A percentile compares a stretch with the other conserved stretches of the same genome.
phyloP scores from a whole-genome alignment of 2,329 filamentous ascomycete genomes.

The Alternaria incomplexa region DNA sequence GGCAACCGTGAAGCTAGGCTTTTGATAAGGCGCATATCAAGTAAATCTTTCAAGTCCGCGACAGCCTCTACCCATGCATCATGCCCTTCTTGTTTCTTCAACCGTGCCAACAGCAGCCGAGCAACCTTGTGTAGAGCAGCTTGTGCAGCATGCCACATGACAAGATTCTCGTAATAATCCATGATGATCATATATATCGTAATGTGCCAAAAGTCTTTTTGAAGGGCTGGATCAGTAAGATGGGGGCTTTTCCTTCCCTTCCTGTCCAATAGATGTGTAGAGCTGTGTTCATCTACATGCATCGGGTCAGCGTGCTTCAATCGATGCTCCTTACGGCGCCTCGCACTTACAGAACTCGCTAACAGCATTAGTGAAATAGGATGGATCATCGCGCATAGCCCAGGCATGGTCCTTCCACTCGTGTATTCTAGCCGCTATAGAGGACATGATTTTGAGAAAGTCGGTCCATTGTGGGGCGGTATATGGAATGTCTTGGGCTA shows the following conservation, averaged over 20 bases:
- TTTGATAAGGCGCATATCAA: background rate
- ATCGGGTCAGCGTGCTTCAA: background rate
- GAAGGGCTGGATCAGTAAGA: background rate
- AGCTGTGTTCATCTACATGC: background rate
- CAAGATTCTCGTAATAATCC: background rate
- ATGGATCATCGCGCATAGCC: background rate
- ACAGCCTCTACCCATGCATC: background rate
- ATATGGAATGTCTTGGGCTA: background rate
- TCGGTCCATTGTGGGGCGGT: background rate
- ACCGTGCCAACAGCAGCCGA: background rate
- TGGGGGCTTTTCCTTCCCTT: background rate
- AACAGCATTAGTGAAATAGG: background rate
- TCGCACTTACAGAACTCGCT: background rate
- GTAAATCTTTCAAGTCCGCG: background rate
- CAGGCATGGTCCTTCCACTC: background rate
- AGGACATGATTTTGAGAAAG: background rate
- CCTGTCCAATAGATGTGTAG: background rate
- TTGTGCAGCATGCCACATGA: background rate
- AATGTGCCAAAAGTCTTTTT: background rate
- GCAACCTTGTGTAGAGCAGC: background rate
- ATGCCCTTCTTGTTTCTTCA: background rate
- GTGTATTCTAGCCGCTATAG: background rate
- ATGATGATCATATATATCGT: background rate
- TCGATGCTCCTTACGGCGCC: background rate
- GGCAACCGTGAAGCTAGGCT: background rate